Evolutionary conservation across 1,284 basidiomycete species (phyloP), one percentile per base, ranked within the genome.

Genomic region (Ustilago loliicola): DNA sequence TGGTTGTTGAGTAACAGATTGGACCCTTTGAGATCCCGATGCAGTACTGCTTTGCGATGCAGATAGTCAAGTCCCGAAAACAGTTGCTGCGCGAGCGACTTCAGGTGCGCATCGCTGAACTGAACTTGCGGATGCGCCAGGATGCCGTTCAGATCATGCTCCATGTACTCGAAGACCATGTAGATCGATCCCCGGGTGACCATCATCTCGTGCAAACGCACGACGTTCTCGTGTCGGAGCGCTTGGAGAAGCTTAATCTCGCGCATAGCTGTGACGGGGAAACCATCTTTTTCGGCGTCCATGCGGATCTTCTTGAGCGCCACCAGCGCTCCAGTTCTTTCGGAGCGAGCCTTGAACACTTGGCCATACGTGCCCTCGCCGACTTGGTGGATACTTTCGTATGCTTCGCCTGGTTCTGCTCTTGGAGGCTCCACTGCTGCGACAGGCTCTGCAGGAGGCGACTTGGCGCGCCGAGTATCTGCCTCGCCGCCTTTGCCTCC

Each of bases 141-240:
- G 61, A 99, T 90, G 2, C 98, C 98, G 3, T 95, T 98, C 59
- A 99, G 89, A 85, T 99, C 97, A 87, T 99, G 96, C 84, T 99
- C 95, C 94, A 98, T 95, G 87, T 99, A 99, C 87, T 99, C 96
- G 84, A 99, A 95, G 30, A 99, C 96, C 96, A 99, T 99, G 88
- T 96, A 98, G 23, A 98, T 94, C 48, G 93, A 93, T 63, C 94
- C 54, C 15, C 75, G 63, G 9, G 95, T 94, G 1, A 98, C 95
- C 92, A 99, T 95, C 94, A 99, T 99, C 88, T 99, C 98, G 77
- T 93, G 91, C 58, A 99, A 88, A 45, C 90, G 91, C 34, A 99
- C 91, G 30, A 99, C 91, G 83, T 99, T 99, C 47, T 90, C 90
- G 86, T 99, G 96, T 57, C 91, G 90, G 57, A 99, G 87, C 1